A percentile compares a stretch with the other conserved stretches of the same genome.
Conservation (phyloP, 2,329 filamentous ascomycete species). For the Rhynchosporium secalis region DNA sequence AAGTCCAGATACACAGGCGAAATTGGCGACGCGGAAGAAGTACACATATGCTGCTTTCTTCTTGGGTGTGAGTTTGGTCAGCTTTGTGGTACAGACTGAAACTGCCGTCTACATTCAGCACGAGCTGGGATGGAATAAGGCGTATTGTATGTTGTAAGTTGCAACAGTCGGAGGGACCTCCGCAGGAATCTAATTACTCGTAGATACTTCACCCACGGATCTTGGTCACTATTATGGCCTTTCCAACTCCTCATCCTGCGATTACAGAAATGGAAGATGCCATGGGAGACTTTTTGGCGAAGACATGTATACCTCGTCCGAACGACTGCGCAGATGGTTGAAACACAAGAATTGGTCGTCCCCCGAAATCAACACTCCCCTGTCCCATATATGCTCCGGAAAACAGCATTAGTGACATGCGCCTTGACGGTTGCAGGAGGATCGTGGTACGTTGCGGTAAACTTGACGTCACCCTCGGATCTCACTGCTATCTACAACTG, state of each 20-base stretch:
- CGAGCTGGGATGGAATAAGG: constrained; percentile 90
- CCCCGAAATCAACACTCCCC: constrained; percentile 53
- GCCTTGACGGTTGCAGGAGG: constrained; percentile 87
- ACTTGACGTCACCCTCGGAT: constrained; percentile 88
- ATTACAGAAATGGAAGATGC: constrained; percentile 72
- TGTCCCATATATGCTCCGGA: constrained; percentile 73
- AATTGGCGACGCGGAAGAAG: constrained; percentile 70
- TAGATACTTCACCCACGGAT: constrained; percentile 87
- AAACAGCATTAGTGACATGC: constrained; percentile 78
- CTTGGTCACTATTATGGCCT: constrained; percentile 89
- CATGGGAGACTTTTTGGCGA: constrained; percentile 86
- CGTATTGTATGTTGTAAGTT: constrained; percentile 94
- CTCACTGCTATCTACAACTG: constrained; percentile 99
- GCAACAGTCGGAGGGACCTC: not conserved
- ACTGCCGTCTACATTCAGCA: constrained; percentile 94
- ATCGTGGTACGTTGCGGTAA: constrained; percentile 94
- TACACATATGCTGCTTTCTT: constrained; percentile 88
- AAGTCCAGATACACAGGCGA: constrained; percentile 67
- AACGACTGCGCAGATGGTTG: constrained; percentile 80
- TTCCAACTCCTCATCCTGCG: constrained; percentile 78
- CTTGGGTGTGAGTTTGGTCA: constrained; percentile 76
- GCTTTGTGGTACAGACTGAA: constrained; percentile 93
- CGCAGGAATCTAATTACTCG: constrained; percentile 9
- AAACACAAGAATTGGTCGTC: constrained; percentile 72
- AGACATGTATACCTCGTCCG: constrained; percentile 63